Conservation (phyloP, 768 basidiomycete species). For the Jaapia argillacea region DNA sequence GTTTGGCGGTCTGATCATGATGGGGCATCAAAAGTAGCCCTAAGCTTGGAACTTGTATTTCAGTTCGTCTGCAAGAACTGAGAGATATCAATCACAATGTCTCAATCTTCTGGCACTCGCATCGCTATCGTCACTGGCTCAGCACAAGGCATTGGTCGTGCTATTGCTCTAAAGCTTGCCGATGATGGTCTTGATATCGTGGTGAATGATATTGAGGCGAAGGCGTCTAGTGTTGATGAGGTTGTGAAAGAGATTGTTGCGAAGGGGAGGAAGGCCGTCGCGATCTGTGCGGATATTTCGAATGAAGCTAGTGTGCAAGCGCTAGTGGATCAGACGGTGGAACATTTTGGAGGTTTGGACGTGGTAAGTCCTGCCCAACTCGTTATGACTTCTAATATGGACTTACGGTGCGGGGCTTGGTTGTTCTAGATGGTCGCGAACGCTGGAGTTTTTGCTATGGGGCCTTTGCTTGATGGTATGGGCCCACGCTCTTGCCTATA, state of each 20-base stretch:
- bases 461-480: not conserved
- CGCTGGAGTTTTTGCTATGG: conserved; percentile 8
- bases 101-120: too few relatives aligned
- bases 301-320: not conserved
- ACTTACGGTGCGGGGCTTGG: not conserved
- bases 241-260: not conserved
- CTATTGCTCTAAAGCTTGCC: conserved; percentile 9
- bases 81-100: too few relatives aligned
- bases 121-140: conserved; percentile 11
- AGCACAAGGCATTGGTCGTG: conserved; percentile 9
- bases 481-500: not conserved
- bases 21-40: too few relatives aligned
- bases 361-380: not conserved
- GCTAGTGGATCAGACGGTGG: not conserved
- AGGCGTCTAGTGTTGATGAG: not conserved
- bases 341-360: not conserved
- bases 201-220: not conserved
- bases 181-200: conserved; percentile 6
- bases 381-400: not conserved
- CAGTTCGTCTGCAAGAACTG: too few relatives aligned
- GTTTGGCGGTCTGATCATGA: too few relatives aligned
- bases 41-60: too few relatives aligned
- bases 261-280: not conserved
- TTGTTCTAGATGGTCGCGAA: conserved; percentile 17
- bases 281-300: not conserved